Percentiles rank a stretch among this genome's conserved stretches.
phyloP scores from a whole-genome alignment of 495 filamentous ascomycete species.

The Chlorociboria aeruginascens region DNA sequence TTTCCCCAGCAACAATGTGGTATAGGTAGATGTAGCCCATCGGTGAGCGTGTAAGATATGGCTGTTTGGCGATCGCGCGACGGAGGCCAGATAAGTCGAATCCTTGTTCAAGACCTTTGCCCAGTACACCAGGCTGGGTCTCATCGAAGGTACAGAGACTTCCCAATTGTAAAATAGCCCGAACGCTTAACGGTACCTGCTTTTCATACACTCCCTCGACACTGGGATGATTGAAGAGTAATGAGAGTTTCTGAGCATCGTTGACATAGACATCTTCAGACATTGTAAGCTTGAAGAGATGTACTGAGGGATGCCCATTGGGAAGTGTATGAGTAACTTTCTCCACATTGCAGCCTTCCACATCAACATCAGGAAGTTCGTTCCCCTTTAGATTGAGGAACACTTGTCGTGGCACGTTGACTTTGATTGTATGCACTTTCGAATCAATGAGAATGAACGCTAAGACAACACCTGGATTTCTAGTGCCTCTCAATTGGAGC shows the following conservation, averaged over 20 bases:
- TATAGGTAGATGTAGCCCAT: slow-evolving; percentile 84
- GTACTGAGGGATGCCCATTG: slow-evolving; percentile 87
- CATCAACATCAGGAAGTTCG: slow-evolving; percentile 79
- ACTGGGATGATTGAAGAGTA: slow-evolving; percentile 81
- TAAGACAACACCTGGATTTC: slow-evolving; percentile 70
- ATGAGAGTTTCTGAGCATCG: slow-evolving; percentile 67
- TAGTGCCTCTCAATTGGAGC: slow-evolving; percentile 70
- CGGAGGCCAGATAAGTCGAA: slow-evolving; percentile 77
- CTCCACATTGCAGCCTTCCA: slow-evolving; percentile 76
- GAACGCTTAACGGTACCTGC: slow-evolving; percentile 70
- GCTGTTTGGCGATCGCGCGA: slow-evolving; percentile 47
- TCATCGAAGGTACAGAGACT: slow-evolving; percentile 94
- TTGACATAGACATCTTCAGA: slow-evolving; percentile 77
- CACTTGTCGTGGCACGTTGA: slow-evolving; percentile 79
- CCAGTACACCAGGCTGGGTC: slow-evolving; percentile 77
- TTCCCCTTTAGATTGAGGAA: slow-evolving; percentile 84
- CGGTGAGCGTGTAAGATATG: slow-evolving; percentile 58
- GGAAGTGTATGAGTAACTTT: slow-evolving; percentile 87
- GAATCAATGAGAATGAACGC: slow-evolving; percentile 89
- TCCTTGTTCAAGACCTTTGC: slow-evolving; percentile 82
- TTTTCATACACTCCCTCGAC: slow-evolving; percentile 96
- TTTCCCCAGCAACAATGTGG: slow-evolving; percentile 78
- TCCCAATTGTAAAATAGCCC: slow-evolving; percentile 79
- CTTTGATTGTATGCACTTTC: slow-evolving; percentile 76
- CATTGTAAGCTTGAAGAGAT: slow-evolving; percentile 88